Conservation (phyloP, 176 grass and related monocot species). For the Aegilops tauschii region DNA sequence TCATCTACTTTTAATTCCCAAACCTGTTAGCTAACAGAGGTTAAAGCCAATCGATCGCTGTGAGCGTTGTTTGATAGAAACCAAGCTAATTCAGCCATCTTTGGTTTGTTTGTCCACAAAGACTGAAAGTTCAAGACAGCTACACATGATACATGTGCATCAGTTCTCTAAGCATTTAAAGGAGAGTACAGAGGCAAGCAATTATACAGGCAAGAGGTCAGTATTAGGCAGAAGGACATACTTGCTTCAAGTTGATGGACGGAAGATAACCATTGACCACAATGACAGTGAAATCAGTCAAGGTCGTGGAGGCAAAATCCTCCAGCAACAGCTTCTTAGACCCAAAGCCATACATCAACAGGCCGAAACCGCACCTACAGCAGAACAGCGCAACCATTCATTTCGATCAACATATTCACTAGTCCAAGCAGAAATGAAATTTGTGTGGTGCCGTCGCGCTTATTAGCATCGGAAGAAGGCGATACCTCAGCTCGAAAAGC, state of each 20-base stretch:
- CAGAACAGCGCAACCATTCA: not conserved
- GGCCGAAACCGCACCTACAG: constrained; percentile 66
- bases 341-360: constrained; percentile 96
- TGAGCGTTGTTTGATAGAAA: not conserved
- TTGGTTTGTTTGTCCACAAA: not conserved
- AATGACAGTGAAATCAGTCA: constrained; percentile 67
- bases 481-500: constrained; percentile 85
- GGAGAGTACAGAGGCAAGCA: not conserved
- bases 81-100: not conserved
- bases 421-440: not conserved
- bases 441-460: not conserved
- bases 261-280: constrained; percentile 94
- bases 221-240: constrained; percentile 19
- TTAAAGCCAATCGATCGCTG: not conserved
- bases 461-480: no score
- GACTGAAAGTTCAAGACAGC: not conserved
- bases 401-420: not conserved
- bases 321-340: constrained; percentile 74
- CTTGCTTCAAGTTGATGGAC: constrained; percentile 82
- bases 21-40: not conserved
- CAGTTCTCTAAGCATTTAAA: not conserved
- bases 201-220: not conserved
- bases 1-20: not conserved
- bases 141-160: not conserved
- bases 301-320: constrained; percentile 77